Conservation (phyloP, 208 protist genomes). For the Trypanosoma scelopori region DNA sequence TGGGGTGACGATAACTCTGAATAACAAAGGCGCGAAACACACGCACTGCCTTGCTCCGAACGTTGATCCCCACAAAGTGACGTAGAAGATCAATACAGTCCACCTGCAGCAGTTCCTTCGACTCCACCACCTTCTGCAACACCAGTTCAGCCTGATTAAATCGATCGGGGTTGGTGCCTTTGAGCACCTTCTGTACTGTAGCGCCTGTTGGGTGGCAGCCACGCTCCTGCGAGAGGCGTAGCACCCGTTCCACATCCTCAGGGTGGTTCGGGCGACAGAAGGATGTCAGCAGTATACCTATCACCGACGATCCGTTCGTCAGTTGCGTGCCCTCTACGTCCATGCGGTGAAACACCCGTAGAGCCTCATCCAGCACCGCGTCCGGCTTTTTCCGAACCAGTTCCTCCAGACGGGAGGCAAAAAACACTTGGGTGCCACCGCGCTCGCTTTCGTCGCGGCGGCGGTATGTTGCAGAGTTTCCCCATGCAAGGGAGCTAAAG, state of each 20-base stretch:
- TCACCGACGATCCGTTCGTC: conserved; percentile 64
- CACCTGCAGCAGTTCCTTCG: conserved; percentile 15
- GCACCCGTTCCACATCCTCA: conserved; percentile 24
- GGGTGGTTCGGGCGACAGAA: conserved; percentile 40
- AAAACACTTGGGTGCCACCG: conserved; percentile 49
- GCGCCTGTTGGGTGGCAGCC: conserved; percentile 19
- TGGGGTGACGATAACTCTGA: conserved; percentile 14
- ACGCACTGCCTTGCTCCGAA: conserved; percentile 24
- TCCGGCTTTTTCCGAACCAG: conserved; percentile 38
- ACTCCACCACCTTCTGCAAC: conserved; percentile 15
- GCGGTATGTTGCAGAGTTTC: conserved; percentile 20
- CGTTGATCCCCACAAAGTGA: conserved; percentile 17
- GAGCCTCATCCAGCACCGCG: conserved; percentile 52
- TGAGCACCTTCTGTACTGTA: conserved; percentile 21
- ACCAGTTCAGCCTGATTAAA: conserved; percentile 24
- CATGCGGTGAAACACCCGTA: conserved; percentile 78
- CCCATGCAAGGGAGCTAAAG: conserved; percentile 42
- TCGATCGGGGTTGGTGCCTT: conserved; percentile 11
- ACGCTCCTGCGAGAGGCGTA: conserved; percentile 19
- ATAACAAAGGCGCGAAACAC: conserved; percentile 30
- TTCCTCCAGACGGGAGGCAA: conserved; percentile 64
- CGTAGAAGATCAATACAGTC: conserved; percentile 24
- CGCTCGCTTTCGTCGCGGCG: conserved; percentile 44
- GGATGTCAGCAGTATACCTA: conserved; percentile 48
- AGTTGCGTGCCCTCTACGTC: conserved; percentile 81